These are phyloP conservation scores for Penicillium sp. DNA, from an alignment of 2,329 filamentous ascomycete species.

Conservation along the genomic window DNA sequence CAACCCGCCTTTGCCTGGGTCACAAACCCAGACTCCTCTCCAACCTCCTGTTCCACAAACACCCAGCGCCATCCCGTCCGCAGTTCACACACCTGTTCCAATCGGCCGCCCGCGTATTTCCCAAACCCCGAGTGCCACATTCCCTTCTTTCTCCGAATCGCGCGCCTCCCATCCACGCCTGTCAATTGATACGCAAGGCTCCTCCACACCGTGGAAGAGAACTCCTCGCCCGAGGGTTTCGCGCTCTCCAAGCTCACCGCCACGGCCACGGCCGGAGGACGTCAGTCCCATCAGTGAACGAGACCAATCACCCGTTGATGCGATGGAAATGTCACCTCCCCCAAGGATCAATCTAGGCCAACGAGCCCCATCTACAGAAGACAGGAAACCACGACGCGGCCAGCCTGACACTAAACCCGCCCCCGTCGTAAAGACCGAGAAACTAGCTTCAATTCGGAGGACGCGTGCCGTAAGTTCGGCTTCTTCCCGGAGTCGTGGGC, in stretches of 20 bases:
- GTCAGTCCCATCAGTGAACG: slow-evolving; percentile 48
- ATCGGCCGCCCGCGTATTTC: slow-evolving; percentile 22
- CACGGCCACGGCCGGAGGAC: slow-evolving; percentile 42
- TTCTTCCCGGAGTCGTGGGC: slow-evolving; percentile 38
- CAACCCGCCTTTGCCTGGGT: slow-evolving; percentile 18
- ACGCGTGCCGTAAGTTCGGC: slow-evolving; percentile 35
- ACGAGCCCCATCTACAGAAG: slow-evolving; percentile 19
- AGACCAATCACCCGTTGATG: slow-evolving; percentile 37
- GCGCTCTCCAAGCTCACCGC: slow-evolving; percentile 39
- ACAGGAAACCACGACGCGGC: slow-evolving; percentile 24
- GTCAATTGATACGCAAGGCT: slow-evolving; percentile 41
- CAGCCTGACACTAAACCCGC: slow-evolving; percentile 20
- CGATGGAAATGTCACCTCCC: slow-evolving; percentile 28
- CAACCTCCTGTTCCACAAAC: slow-evolving; percentile 28
- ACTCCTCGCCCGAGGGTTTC: slow-evolving; percentile 36
- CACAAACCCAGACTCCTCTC: slow-evolving; percentile 14
- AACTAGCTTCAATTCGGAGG: slow-evolving; percentile 23
- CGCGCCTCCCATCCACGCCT: slow-evolving; percentile 32
- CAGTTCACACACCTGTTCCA: slow-evolving; percentile 26
- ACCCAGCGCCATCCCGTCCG: slow-evolving; percentile 21
- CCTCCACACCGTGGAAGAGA: slow-evolving; percentile 46
- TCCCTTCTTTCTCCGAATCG: slow-evolving; percentile 26
- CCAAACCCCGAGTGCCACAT: slow-evolving; percentile 29
- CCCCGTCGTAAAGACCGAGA: slow-evolving; percentile 29
- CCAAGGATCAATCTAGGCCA: slow-evolving; percentile 20